Percentiles rank a stretch among this genome's conserved stretches.
Evolutionary conservation across 768 basidiomycete genomes (phyloP).

Genomic region (Coprinellus micaceus): DNA sequence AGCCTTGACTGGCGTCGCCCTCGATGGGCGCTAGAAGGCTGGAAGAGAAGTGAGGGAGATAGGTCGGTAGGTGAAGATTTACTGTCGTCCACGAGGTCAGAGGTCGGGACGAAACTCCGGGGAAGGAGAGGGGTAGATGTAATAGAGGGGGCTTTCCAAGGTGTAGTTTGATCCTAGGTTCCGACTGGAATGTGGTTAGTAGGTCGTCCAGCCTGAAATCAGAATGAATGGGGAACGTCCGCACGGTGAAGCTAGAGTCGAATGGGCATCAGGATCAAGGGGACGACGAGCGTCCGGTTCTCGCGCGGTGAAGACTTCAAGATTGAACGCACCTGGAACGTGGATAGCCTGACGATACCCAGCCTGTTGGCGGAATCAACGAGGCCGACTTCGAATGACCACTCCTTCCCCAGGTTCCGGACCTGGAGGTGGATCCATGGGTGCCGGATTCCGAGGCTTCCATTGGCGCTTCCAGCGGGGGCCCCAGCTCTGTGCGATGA

Average conservation of each 20-base stretch:
- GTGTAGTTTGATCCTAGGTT: constrained; percentile 46
- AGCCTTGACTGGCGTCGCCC: neutral
- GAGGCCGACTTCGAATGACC: constrained; percentile 74
- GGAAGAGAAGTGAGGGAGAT: constrained; percentile 59
- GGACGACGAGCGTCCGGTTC: neutral
- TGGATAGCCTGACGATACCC: constrained; percentile 66
- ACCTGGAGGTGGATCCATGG: constrained; percentile 77
- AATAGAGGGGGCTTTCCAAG: constrained; percentile 47
- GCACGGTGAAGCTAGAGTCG: no score
- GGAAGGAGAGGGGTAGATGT: constrained; percentile 69
- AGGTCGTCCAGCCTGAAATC: no score
- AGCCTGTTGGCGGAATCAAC: constrained; percentile 57
- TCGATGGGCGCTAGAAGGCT: constrained; percentile 4
- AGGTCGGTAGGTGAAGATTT: constrained; percentile 53
- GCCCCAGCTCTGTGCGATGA: neutral
- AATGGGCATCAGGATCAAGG: no score
- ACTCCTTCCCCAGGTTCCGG: constrained; percentile 61
- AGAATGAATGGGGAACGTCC: neutral
- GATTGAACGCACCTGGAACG: constrained; percentile 64
- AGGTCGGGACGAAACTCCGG: constrained; percentile 46
- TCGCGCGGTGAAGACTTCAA: neutral
- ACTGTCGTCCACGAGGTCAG: constrained; percentile 72
- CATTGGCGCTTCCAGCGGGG: constrained; percentile 6
- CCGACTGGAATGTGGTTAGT: constrained; percentile 40
- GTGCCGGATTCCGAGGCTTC: constrained; percentile 57